Conservation (phyloP, 2,329 filamentous ascomycete genomes). For the Penicillium sp. region DNA sequence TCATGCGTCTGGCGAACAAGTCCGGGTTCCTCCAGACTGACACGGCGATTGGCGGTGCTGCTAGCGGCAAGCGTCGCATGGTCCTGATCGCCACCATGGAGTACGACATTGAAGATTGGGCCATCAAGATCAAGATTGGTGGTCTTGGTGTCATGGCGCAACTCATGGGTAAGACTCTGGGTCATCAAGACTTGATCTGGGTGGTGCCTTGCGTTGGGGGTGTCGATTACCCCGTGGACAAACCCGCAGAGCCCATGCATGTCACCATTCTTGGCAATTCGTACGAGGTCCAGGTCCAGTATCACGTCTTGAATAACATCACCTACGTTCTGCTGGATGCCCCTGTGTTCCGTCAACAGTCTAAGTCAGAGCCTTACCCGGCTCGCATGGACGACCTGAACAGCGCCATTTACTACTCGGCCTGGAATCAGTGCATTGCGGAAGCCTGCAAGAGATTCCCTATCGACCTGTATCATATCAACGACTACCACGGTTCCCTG, state of each 20-base stretch:
- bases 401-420: conserved; percentile 59
- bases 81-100: conserved; percentile 63
- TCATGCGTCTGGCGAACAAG: conserved; percentile 31
- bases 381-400: conserved; percentile 61
- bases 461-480: conserved; percentile 57
- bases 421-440: conserved; percentile 63
- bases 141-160: conserved; percentile 63
- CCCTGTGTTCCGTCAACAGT: conserved; percentile 60
- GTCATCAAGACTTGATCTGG: too few species aligned
- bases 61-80: conserved; percentile 38
- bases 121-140: conserved; percentile 67
- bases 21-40: conserved; percentile 33
- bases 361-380: conserved; percentile 56
- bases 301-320: conserved; percentile 56
- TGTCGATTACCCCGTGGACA: conserved; percentile 55
- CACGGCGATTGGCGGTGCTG: conserved; percentile 24
- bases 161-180: conserved; percentile 58
- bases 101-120: too few species aligned
- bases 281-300: conserved; percentile 57
- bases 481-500: conserved; percentile 56
- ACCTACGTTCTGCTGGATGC: conserved; percentile 62
- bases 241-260: conserved; percentile 52
- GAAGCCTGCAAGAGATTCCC: conserved; percentile 55
- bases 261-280: conserved; percentile 53
- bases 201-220: conserved; percentile 57